These are phyloP conservation scores for Grosmannia serpens DNA, from an alignment of 2,329 filamentous ascomycete genomes.

Conservation along the genomic window DNA sequence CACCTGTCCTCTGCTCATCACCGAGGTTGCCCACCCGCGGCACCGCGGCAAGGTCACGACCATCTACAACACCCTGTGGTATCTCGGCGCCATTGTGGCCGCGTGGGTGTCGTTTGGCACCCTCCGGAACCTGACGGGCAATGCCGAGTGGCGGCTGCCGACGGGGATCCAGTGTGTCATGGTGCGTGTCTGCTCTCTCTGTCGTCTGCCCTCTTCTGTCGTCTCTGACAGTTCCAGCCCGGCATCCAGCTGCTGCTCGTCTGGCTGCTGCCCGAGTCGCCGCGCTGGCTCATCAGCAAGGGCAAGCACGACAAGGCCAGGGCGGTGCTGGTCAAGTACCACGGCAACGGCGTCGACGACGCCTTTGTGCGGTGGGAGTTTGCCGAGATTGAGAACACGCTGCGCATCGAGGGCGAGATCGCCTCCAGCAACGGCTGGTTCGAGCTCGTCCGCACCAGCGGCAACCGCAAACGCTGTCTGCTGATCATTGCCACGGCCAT, in stretches of 20 bases:
- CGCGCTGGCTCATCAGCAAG: conserved; percentile 17
- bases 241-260: conserved; percentile 10
- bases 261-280: conserved; percentile 16
- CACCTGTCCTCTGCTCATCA: conserved; percentile 11
- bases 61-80: conserved; percentile 75
- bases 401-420: conserved; percentile 9
- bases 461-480: conserved; percentile 12
- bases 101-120: conserved; percentile 62
- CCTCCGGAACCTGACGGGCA: conserved; percentile 11
- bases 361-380: conserved; percentile 10
- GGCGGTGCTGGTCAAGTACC: conserved; percentile 9
- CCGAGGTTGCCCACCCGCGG: conserved; percentile 62
- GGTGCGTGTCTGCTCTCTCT: not conserved
- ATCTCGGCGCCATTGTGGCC: conserved; percentile 60
- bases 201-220: not conserved
- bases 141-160: conserved; percentile 22
- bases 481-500: conserved; percentile 8
- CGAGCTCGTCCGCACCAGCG: conserved; percentile 1
- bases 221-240: not conserved
- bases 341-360: conserved; percentile 9
- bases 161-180: not conserved
- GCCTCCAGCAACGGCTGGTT: conserved; percentile 1
- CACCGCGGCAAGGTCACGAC: conserved; percentile 67
- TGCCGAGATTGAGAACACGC: conserved; percentile 10
- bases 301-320: conserved; percentile 9